These are phyloP conservation scores for Chalciporus sp. DNA, from an alignment of 1,284 basidiomycete genomes.

Conservation along the genomic window DNA sequence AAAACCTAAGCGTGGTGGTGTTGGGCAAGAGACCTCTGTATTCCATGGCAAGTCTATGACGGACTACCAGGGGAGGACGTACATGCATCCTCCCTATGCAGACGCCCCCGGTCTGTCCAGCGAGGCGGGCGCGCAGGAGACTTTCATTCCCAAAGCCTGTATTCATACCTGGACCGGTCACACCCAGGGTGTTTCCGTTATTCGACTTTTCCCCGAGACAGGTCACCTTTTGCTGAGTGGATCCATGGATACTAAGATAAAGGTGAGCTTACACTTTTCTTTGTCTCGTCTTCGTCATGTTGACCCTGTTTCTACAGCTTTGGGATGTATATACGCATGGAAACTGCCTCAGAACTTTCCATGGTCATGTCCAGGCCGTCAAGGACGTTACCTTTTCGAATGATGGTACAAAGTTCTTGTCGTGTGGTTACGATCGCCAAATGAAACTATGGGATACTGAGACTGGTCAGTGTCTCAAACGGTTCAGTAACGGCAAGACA, in stretches of 20 bases:
- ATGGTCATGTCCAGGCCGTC: conserved; percentile 96
- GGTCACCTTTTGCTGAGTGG: conserved; percentile 93
- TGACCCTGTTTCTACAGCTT: conserved; percentile 54
- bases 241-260: conserved; percentile 99
- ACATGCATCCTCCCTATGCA: conserved; percentile 90
- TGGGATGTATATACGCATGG: conserved; percentile 99
- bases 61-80: conserved; percentile 98
- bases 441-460: conserved; percentile 99
- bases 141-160: conserved; percentile 93
- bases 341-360: conserved; percentile 95
- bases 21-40: conserved; percentile 87
- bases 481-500: conserved; percentile 96
- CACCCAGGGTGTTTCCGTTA: conserved; percentile 93
- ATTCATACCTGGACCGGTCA: conserved; percentile 99
- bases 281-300: background rate
- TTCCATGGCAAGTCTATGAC: conserved; percentile 98
- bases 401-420: conserved; percentile 88
- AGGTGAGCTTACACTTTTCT: conserved; percentile 53
- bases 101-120: conserved; percentile 79
- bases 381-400: conserved; percentile 96
- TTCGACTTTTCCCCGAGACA: conserved; percentile 90
- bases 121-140: conserved; percentile 86
- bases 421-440: conserved; percentile 92
- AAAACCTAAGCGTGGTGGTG: conserved; percentile 77
- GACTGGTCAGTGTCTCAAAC: conserved; percentile 93